Evolutionary conservation across 2,329 filamentous ascomycete genomes (phyloP).

Genomic region (Magnaporthiopsis poae): DNA sequence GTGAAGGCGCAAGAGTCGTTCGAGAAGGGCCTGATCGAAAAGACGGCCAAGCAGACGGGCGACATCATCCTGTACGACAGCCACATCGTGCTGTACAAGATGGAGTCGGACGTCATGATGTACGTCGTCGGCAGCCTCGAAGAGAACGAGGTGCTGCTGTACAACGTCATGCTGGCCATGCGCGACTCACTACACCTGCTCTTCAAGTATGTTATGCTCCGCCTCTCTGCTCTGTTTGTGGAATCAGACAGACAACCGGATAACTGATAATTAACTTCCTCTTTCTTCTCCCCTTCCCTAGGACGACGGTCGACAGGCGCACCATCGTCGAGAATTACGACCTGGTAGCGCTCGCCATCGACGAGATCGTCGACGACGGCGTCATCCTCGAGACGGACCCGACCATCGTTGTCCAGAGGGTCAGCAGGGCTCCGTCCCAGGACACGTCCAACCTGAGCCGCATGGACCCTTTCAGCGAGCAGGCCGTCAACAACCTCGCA

Average conservation of each 20-base stretch:
- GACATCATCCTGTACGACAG: slow-evolving; percentile 98
- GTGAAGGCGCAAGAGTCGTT: slow-evolving; percentile 92
- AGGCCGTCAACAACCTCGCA: slow-evolving; percentile 86
- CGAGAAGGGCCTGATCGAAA: slow-evolving; percentile 88
- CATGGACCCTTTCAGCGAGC: slow-evolving; percentile 81
- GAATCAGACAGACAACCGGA: not conserved
- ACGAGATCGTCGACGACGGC: slow-evolving; percentile 90
- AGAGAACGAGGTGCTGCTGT: slow-evolving; percentile 94
- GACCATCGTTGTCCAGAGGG: slow-evolving; percentile 81
- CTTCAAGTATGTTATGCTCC: slow-evolving; percentile 59
- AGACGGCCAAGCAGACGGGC: slow-evolving; percentile 86
- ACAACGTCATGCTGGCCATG: slow-evolving; percentile 86
- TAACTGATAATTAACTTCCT: not conserved
- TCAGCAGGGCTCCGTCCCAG: slow-evolving; percentile 82
- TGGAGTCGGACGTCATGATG: slow-evolving; percentile 87
- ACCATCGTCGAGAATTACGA: slow-evolving; percentile 99
- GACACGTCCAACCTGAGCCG: slow-evolving; percentile 78
- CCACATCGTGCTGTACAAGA: slow-evolving; percentile 92
- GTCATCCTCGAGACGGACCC: slow-evolving; percentile 97
- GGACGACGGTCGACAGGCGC: slow-evolving; percentile 92
- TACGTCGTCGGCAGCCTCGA: slow-evolving; percentile 86
- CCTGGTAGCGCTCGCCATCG: slow-evolving; percentile 81
- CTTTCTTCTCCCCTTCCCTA: slow-evolving; percentile 25
- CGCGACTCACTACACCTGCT: slow-evolving; percentile 82
- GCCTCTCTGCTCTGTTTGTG: not conserved